phyloP scores from a whole-genome alignment of 805 yeast genomes.

The Candida manassasensis region DNA sequence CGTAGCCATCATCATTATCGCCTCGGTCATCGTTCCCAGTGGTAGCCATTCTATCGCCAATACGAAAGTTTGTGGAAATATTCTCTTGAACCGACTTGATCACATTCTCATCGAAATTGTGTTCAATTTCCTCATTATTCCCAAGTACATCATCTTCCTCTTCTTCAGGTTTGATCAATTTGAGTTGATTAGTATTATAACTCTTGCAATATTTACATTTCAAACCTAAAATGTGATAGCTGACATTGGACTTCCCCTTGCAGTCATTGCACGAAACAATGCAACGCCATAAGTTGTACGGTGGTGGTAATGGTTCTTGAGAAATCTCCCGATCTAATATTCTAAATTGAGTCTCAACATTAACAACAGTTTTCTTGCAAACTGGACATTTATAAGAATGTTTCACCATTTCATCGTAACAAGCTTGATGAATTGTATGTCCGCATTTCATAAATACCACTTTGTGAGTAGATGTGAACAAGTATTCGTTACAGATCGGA shows the following conservation, averaged over 20 bases:
- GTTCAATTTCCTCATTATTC: constrained; percentile 8
- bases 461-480: constrained; percentile 75
- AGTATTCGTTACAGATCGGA: constrained; percentile 87
- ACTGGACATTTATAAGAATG: constrained; percentile 89
- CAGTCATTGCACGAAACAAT: constrained; percentile 83
- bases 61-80: constrained; percentile 33
- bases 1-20: constrained; percentile 11
- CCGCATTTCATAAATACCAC: constrained; percentile 94
- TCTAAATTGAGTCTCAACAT: constrained; percentile 86
- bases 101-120: constrained; percentile 11
- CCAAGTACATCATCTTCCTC: constrained; percentile 30
- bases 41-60: constrained; percentile 25
- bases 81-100: constrained; percentile 33
- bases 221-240: constrained; percentile 80
- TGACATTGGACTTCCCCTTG: constrained; percentile 68
- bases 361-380: constrained; percentile 77
- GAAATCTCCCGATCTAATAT: constrained; percentile 79
- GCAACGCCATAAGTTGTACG: constrained; percentile 71
- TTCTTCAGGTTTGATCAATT: constrained; percentile 64
- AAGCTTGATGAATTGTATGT: constrained; percentile 83
- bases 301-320: constrained; percentile 74
- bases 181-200: constrained; percentile 77
- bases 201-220: constrained; percentile 84
- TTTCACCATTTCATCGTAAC: constrained; percentile 77
- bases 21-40: constrained; percentile 22